Evolutionary conservation across 2,329 filamentous ascomycete genomes (phyloP), one percentile per base, ranked within the genome.

Genomic region (Aureobasidium melanogenum): DNA sequence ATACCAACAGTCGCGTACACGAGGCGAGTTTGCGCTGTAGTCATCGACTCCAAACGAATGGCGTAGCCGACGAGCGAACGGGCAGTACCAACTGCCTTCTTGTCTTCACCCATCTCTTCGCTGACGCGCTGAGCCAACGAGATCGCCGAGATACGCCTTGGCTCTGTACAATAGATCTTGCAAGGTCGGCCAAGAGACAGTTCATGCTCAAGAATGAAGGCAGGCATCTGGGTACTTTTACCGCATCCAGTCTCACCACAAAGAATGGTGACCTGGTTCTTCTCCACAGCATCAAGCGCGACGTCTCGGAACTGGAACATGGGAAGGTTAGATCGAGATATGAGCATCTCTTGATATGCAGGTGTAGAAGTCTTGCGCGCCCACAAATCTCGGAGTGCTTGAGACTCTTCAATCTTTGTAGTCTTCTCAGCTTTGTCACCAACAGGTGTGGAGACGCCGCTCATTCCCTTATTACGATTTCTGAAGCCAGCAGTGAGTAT

Each of bases 211-310:
- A 99, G 79, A 59, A 99, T 84, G 70, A 95, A 97, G 0, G 92
- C 87, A 5, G 94, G 94, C n/a, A 97, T 88, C 69, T 99, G 94
- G 0, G 94, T 99, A 73, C 91, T 97, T 78, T 99, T 99, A 65
- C 94, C 94, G 72, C 88, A 97, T 67, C 94, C 94, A 2, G 94
- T 99, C 75, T 99, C 94, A 71, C 94, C 94, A 71, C 93, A 97
- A 32, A 99, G 84, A 63, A 99, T 97, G 10, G 94, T 86, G 10
- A 96, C 88, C 69, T 94, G 92, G 66, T 96, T 83, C 24, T 83
- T 80, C 50, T 90, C 87, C 32, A 99, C 86, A 1, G 89, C 84
- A 28, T 84, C 80, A 14, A 97, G 77, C 8, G 97, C 91, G 54
- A 90, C 82, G 14, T 89, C 78, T 66, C 86, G 87, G 72, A 94